Evolutionary conservation across 192 early-diverging fungal species (phyloP).

Genomic region (Podila clonocystis): DNA sequence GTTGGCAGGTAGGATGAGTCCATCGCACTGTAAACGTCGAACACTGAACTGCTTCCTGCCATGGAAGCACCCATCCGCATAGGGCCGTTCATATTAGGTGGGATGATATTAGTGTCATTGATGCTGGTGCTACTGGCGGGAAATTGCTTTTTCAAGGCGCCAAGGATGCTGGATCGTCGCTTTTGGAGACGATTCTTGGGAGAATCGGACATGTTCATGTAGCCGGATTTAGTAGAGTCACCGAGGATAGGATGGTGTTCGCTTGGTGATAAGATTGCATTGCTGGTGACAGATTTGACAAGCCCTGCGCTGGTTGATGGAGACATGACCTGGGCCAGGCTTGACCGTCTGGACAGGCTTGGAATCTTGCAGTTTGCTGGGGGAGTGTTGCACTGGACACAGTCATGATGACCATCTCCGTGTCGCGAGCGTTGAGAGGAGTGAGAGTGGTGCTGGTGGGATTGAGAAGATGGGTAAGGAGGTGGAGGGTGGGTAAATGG

Average conservation of each 20-base stretch:
- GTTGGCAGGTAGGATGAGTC: constrained; percentile 17
- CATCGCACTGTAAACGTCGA: background rate
- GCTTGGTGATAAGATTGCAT: constrained; percentile 9
- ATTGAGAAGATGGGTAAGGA: background rate
- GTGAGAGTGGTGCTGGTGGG: background rate
- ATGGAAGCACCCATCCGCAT: constrained; percentile 1
- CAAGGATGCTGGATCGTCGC: constrained; percentile 2
- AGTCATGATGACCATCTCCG: constrained; percentile 3
- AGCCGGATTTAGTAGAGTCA: background rate
- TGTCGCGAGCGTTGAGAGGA: background rate
- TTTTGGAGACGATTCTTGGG: constrained; percentile 4
- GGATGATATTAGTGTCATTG: background rate
- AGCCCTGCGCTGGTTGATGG: constrained; percentile 20
- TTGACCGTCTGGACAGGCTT: constrained; percentile 22
- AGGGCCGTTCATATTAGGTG: background rate
- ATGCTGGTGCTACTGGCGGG: constrained; percentile 7
- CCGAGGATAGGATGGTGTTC: background rate
- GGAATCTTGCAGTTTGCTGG: constrained; percentile 34
- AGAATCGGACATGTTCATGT: background rate
- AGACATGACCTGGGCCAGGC: constrained; percentile 18
- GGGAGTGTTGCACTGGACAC: constrained; percentile 13
- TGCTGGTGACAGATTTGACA: constrained; percentile 21
- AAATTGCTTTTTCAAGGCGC: constrained; percentile 13
- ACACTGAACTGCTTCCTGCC: background rate
- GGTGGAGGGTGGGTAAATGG: background rate